Evolutionary conservation across 441 rosid species (phyloP), one percentile per base, ranked within the genome.

Genomic region (Aquilaria agallochum): DNA sequence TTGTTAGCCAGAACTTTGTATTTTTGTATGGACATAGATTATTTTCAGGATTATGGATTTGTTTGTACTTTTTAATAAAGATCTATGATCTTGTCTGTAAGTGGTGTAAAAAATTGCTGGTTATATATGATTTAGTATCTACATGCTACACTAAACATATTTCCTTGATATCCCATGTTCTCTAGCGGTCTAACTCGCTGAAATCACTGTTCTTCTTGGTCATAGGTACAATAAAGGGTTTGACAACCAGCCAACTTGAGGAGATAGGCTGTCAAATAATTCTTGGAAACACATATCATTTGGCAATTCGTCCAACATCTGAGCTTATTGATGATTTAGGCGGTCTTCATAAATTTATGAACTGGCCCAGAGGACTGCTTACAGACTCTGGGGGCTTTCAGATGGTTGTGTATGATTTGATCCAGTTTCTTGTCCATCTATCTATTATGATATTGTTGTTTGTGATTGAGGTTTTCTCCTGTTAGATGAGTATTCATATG

Each of bases 361-460:
- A 84, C 74, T 89, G 96, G 93, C 86, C 89, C 67, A 74, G 93
- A 70, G 93, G 90, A 5, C 52, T 89, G 61, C 91, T 86, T 68
- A 89, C 96, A 6, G 93, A 89, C 66, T 89, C 96, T 14, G 96
- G 96, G 64, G 96, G 96, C 76, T 86, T 89, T 76, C 96, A 89
- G 65, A 89, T 89, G 96, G 96, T 89, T 70, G 64, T 75, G 53
- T 45, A 40, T 63, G 53, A 56, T 66, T 63, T 49, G 11, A 56
- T 53, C 46, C 47, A 32, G 4, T 57, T 14, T 52, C 46, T 31
- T 59, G 44, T 64, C 51, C 50, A 50, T 62, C 47, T 65, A 12
- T 51, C 42, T 36, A 20, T 20, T 36, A 8, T 36, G 42, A 36
- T 42, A 34, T 15, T 61, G 55, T 30, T 44, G 30, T 31, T 60